Evolutionary conservation across 768 basidiomycete genomes (phyloP), one percentile per base, ranked within the genome.

Genomic region (Rhodosporidiobolus sp.): DNA sequence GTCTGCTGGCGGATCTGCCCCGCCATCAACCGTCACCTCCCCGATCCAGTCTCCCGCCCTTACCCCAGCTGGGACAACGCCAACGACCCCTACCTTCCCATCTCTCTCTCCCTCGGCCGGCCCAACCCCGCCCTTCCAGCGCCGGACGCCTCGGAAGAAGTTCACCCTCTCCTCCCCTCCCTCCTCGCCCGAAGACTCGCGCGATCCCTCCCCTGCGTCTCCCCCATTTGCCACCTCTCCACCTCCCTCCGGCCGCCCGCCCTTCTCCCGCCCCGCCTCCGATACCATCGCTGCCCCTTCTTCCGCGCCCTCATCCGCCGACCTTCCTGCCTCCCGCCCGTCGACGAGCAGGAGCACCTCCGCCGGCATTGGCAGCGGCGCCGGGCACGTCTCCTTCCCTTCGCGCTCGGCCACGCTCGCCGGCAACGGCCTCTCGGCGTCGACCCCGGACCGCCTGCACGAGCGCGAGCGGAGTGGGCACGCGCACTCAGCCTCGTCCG

Each of bases 161-260:
- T 72, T 72, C 65, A 72, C 71, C 2, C 53, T 72, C 34, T 58
- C 69, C 7, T 52, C 62, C 12, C 63, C 69, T 24, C 69, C 69
- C 1, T 72, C 59, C 1, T 70, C 69, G n/a, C 69, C 69, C 4
- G 63, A 70, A 26, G 56, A 60, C 28, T 32, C 53, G 9, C 57
- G 63, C 6, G 28, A n/a, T 4, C n/a, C 10, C 20, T 14, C n/a
- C 28, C 59, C 28, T n/a, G n/a, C n/a, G n/a, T 46, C 57, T 9
- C 35, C 60, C 48, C 9, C 20, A 30, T 16, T 22, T 22, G 38
- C 28, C 59, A 34, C n/a, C 46, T 0, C 45, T 19, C 24, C 0
- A 46, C 58, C 8, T 26, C 30, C 32, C 30, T 32, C 28, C 32
- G 35, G 10, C 48, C 43, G 45, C 2, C 43, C 62, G 4, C 61